A percentile compares a stretch with the other conserved stretches of the same genome.
Conservation (phyloP, 2,329 filamentous ascomycete species). For the Botrytis fragariae region DNA sequence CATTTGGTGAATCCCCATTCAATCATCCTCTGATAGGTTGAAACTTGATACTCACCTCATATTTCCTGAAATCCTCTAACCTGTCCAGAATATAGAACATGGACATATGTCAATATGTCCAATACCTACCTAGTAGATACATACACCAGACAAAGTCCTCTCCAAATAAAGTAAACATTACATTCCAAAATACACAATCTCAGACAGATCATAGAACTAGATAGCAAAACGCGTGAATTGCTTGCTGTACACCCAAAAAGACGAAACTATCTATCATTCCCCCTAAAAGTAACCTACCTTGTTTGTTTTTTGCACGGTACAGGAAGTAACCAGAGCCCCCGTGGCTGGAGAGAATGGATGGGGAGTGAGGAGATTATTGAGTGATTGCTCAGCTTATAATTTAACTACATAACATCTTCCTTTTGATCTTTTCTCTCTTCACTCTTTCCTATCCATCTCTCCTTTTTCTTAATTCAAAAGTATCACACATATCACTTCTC, state of each 20-base stretch:
- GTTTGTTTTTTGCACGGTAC: background rate
- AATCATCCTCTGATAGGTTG: background rate
- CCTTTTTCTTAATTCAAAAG: background rate
- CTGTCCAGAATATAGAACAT: background rate
- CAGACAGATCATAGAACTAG: background rate
- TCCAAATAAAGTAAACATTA: background rate
- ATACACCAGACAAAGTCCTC: background rate
- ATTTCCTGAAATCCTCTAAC: too few species aligned
- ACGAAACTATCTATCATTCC: background rate
- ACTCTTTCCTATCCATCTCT: background rate
- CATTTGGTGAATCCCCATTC: background rate
- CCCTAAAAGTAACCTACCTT: background rate
- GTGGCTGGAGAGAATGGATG: conserved; percentile 18
- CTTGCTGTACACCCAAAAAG: background rate
- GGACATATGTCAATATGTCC: background rate
- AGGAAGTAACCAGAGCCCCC: conserved; percentile 23
- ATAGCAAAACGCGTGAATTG: background rate
- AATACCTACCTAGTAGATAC: background rate
- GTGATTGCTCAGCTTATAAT: conserved; percentile 29
- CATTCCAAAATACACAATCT: background rate
- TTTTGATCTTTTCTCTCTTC: background rate
- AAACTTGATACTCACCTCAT: background rate
- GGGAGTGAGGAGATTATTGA: conserved; percentile 29
- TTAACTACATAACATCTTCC: conserved; percentile 24
- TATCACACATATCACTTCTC: background rate